Evolutionary conservation across 225 moss, liverwort and hornwort species (phyloP).

Genomic region (Straminergon stramineum): DNA sequence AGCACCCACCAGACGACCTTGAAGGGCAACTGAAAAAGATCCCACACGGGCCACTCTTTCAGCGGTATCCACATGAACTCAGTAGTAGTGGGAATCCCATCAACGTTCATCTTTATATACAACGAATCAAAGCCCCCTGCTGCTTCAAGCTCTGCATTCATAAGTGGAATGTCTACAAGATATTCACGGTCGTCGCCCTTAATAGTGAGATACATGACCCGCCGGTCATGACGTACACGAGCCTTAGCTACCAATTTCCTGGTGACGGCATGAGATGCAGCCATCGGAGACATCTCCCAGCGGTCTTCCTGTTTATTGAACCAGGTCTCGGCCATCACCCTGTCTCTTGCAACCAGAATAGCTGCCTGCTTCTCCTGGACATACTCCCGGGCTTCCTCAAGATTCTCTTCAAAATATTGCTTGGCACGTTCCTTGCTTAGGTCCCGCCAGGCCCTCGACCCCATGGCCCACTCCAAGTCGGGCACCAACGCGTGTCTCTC

Average conservation of each 20-base stretch:
- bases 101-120: slow-evolving; percentile 56
- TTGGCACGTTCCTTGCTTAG: slow-evolving; percentile 23
- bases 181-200: slow-evolving; percentile 92
- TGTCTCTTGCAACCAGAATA: slow-evolving; percentile 77
- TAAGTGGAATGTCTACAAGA: slow-evolving; percentile 50
- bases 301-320: slow-evolving; percentile 59
- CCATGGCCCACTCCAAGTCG: slow-evolving; percentile 26
- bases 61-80: slow-evolving; percentile 92
- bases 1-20: slow-evolving; percentile 74
- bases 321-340: slow-evolving; percentile 71
- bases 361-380: slow-evolving; percentile 45
- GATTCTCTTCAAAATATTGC: slow-evolving; percentile 34
- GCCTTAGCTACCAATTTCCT: slow-evolving; percentile 62
- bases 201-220: slow-evolving; percentile 61
- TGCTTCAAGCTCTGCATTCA: slow-evolving; percentile 58
- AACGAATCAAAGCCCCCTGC: slow-evolving; percentile 75
- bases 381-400: slow-evolving; percentile 35
- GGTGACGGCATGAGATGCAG: slow-evolving; percentile 71
- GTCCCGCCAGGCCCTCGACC: slow-evolving; percentile 38
- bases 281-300: slow-evolving; percentile 87
- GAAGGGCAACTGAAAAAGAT: slow-evolving; percentile 79
- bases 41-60: slow-evolving; percentile 61
- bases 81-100: slow-evolving; percentile 50
- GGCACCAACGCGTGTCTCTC: background rate
- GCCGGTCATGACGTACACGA: slow-evolving; percentile 83